Base-by-base conservation (phyloP, 2,329 filamentous ascomycete species). In the Neurospora crassa region DNA sequence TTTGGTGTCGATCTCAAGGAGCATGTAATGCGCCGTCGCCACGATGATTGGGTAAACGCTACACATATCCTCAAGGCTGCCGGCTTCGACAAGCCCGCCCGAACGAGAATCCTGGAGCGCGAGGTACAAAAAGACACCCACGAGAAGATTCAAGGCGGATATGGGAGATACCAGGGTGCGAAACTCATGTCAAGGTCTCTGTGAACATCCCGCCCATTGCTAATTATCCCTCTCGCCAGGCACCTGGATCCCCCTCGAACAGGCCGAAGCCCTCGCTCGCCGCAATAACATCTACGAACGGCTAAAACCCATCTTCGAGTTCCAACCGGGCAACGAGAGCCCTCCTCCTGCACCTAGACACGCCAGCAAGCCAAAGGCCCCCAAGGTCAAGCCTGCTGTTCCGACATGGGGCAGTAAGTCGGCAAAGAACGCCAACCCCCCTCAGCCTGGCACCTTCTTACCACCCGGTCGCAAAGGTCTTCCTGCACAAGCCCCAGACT, bases 21-120 rank as follows among this genome's bases (percentile, higher is more conserved):
- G 77, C 93, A 97, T 92, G 92, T 98, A 75, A 99, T 99, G 96
- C 91, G 96, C 80, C 89, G 96, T 69, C 90, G 95, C 72, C 88
- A 90, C 70, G 96, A 99, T 81, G 90, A 98, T 82, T 99, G 95
- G 94, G 96, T 99, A 83, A 99, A 99, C 85, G 96, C 96, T n/a
- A 99, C 96, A 70, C 96, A 99, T 79, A 98, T 99, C 72, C 84
- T 99, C 68, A 99, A 99, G 79, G 93, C 96, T 53, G 96, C 96
- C 74, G 95, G 95, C 71, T 97, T 97, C 79, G 96, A 99, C 82
- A 99, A 99, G 82, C 96, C 96, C 2, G 93, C 95, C 14, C 88
- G 96, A 79, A 99, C 96, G 53, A 89, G 96, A 74, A 98, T 99
- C 71, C 87, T 99, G 5, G 96, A 99, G 83, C 89, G 96, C 75